phyloP scores from a whole-genome alignment of 345 rosid species.

The Corchorus capsularis region DNA sequence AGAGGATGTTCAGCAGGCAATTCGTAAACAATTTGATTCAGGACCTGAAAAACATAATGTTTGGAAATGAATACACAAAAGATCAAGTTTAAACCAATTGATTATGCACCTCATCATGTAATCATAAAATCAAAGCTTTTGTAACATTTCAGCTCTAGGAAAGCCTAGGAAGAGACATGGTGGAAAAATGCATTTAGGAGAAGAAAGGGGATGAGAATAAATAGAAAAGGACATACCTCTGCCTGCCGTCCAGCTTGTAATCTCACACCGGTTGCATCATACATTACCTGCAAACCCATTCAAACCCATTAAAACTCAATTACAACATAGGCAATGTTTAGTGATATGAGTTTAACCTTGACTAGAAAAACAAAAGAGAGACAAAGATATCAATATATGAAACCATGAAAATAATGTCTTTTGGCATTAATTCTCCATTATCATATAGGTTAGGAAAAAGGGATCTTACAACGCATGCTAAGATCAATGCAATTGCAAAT shows the following conservation, averaged over 20 bases:
- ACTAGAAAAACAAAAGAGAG: background rate
- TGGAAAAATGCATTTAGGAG: background rate
- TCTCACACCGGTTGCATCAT: conserved; percentile 88
- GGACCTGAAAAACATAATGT: conserved; percentile 48
- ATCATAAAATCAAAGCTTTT: conserved; percentile 1
- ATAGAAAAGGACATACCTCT: conserved; percentile 53
- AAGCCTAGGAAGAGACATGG: background rate
- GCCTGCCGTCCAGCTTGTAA: conserved; percentile 95
- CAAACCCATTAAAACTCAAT: background rate
- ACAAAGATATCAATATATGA: background rate
- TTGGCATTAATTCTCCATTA: background rate
- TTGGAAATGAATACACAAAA: conserved; percentile 17
- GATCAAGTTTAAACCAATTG: background rate
- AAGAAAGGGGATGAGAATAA: conserved; percentile 12
- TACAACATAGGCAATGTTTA: background rate
- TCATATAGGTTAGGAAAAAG: background rate
- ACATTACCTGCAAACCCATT: conserved; percentile 63
- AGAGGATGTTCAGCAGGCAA: conserved; percentile 93
- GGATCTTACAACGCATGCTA: conserved; percentile 70
- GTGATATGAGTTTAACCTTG: background rate
- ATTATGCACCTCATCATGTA: conserved; percentile 8
- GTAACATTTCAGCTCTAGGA: background rate
- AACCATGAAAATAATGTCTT: background rate
- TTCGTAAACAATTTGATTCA: conserved; percentile 92
- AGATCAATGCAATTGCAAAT: conserved; percentile 62